Percentiles rank a stretch among this genome's conserved stretches.
phyloP scores from a whole-genome alignment of 495 filamentous ascomycete genomes.

The Annulohypoxylon stygium region DNA sequence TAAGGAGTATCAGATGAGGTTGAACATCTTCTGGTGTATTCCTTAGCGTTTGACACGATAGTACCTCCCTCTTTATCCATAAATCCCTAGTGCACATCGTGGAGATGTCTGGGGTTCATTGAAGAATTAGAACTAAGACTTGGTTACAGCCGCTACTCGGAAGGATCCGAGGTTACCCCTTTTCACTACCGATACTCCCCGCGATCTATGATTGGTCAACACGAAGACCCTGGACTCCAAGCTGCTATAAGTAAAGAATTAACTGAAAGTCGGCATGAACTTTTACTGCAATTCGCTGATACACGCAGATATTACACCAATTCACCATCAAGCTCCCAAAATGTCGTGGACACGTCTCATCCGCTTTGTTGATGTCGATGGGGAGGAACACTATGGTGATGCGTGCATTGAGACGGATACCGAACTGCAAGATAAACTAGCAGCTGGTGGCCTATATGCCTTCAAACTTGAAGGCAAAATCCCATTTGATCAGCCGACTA shows the following conservation, averaged over 20 bases:
- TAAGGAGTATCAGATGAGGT: background rate
- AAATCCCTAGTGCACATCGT: background rate
- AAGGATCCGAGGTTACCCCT: background rate
- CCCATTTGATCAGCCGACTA: background rate
- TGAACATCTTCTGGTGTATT: background rate
- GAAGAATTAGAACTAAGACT: background rate
- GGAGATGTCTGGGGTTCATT: background rate
- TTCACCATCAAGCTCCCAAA: background rate
- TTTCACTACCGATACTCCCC: slow-evolving; percentile 4
- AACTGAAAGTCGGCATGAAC: slow-evolving; percentile 1
- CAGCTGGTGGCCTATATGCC: background rate
- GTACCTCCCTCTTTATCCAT: background rate
- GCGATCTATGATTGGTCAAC: slow-evolving; percentile 1
- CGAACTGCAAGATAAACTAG: slow-evolving; percentile 1
- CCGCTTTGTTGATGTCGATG: background rate
- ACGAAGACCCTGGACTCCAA: background rate
- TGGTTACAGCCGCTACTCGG: background rate
- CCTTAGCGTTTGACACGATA: background rate
- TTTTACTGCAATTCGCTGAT: background rate
- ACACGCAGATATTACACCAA: background rate
- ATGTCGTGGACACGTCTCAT: slow-evolving; percentile 10
- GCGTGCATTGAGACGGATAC: background rate
- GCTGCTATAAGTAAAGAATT: background rate
- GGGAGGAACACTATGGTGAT: slow-evolving; percentile 8
- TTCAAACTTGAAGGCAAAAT: background rate